These are phyloP conservation scores for Termitomyces sp. DNA, from an alignment of 768 basidiomycete genomes.

Conservation along the genomic window DNA sequence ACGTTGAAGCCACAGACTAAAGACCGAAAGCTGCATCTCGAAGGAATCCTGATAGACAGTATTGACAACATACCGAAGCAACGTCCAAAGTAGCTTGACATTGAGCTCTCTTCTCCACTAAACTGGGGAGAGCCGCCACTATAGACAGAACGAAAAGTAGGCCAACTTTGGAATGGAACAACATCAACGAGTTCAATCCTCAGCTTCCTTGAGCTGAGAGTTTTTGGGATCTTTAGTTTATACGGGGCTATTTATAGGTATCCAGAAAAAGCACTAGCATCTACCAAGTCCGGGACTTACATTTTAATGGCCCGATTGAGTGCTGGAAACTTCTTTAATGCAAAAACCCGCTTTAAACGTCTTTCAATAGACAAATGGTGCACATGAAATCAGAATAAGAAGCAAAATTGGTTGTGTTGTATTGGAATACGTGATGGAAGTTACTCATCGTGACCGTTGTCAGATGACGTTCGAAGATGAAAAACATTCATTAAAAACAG, in stretches of 20 bases:
- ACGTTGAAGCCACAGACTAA: conserved; percentile 26
- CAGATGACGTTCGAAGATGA: background rate
- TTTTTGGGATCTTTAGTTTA: background rate
- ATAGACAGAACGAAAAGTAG: background rate
- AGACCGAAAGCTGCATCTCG: background rate
- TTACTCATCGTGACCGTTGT: background rate
- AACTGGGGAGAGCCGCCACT: conserved; percentile 2
- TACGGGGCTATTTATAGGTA: background rate
- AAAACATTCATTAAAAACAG: background rate
- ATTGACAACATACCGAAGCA: conserved; percentile 6
- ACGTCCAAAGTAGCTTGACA: conserved; percentile 14
- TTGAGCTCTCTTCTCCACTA: conserved; percentile 12
- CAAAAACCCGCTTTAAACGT: background rate
- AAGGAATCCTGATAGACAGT: background rate
- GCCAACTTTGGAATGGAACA: background rate
- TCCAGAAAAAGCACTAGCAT: background rate
- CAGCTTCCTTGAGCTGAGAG: background rate
- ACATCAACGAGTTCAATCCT: background rate
- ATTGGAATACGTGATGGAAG: background rate
- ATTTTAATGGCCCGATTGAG: background rate
- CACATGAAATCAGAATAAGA: background rate
- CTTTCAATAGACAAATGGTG: background rate
- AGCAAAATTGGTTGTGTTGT: background rate
- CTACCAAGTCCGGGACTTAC: background rate
- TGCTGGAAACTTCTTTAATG: background rate